These are phyloP conservation scores for Zygnema cylindricum DNA, from an alignment of 139 green algal species.

Conservation along the genomic window DNA sequence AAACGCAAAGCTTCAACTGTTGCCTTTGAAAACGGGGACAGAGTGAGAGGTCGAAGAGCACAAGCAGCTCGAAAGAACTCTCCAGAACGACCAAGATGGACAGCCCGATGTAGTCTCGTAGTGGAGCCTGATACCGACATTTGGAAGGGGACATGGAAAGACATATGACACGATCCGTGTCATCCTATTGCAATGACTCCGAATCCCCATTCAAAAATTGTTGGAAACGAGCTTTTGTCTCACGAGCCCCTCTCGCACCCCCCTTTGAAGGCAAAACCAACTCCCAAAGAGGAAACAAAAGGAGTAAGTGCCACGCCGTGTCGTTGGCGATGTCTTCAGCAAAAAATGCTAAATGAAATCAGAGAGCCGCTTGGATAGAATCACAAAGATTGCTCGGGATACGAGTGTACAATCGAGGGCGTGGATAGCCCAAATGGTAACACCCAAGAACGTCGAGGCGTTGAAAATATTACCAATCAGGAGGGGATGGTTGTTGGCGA, in stretches of 20 bases:
- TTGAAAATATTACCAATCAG: too few relatives aligned
- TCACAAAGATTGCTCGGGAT: too few relatives aligned
- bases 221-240: neutral
- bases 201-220: neutral
- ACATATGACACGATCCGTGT: neutral
- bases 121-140: neutral
- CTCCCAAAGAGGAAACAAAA: neutral
- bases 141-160: neutral
- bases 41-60: neutral
- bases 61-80: constrained; percentile 1
- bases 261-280: neutral
- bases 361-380: too few relatives aligned
- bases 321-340: too few relatives aligned
- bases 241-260: neutral
- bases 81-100: neutral
- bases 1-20: neutral
- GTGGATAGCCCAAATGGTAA: too few relatives aligned
- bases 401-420: too few relatives aligned
- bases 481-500: too few relatives aligned
- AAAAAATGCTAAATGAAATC: too few relatives aligned
- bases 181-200: neutral
- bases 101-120: neutral
- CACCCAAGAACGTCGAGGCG: too few relatives aligned
- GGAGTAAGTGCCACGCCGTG: neutral
- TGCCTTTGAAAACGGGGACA: neutral